Base-by-base conservation (phyloP, 495 filamentous ascomycete species). In the Aspergillus avenaceus region DNA sequence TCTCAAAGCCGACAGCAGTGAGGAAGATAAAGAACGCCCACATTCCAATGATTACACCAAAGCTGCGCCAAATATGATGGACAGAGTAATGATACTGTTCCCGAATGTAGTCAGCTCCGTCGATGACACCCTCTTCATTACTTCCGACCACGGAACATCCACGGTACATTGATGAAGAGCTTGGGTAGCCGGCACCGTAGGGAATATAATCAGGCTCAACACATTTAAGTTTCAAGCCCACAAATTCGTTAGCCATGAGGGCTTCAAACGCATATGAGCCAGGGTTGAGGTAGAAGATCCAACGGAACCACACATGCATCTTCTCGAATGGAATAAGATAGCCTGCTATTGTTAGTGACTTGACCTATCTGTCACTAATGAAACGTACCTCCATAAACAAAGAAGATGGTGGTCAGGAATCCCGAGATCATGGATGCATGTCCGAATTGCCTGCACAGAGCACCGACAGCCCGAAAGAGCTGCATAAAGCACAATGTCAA, bases 161-260 rank as follows among this genome's bases (percentile, higher is more conserved):
- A 57, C 89, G 84, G 58, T 87, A 65, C 3, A 70, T 63, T 0
- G 84, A 85, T 9, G 72, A 68, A 0, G 81, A 78, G 43, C 82
- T 67, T 3, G 86, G 65, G 0, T 84, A 85, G 13, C 81, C 75
- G 14, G 70, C 52, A 0, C 79, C 80, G 48, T 87, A 91, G 0
- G 73, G 79, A 42, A 91, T 69, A 32, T 84, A 77, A 23, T 83
- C 74, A 1, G 77, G 62, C 19, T 73, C 72, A 54, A 91, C 88
- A 57, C 91, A 90, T 43, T 90, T 84, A 49, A 88, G 77, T 80
- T 91, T 86, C 56, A 92, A 80, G 25, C 74, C 70, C 45, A 80
- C 73, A 60, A 95, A 97, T 66, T 96, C 91, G 62, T 96, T 96
- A 41, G 93, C 83, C 85, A 97, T 88, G 11, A 97, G 67, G 0